Evolutionary conservation across 2,329 filamentous ascomycete species (phyloP).

Genomic region (Diaporthe citriasiana): DNA sequence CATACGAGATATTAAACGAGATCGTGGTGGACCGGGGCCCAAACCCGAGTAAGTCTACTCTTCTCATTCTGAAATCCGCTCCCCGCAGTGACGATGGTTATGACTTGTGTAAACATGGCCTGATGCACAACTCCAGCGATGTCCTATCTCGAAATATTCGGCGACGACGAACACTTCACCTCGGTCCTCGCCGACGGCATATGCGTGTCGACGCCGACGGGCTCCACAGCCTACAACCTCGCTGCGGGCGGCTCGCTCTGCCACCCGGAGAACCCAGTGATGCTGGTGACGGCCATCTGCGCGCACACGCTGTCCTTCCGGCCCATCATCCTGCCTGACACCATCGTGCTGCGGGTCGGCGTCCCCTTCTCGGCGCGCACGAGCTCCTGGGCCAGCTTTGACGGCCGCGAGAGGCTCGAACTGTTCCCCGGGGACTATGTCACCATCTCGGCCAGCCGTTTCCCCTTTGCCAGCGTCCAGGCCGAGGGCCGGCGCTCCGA

Average conservation of each 20-base stretch:
- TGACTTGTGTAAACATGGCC: neutral
- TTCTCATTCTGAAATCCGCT: neutral
- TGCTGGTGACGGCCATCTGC: conserved; percentile 93
- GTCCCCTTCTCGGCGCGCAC: conserved; percentile 95
- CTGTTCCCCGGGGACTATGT: conserved; percentile 85
- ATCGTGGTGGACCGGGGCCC: conserved; percentile 96
- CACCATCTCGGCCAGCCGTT: conserved; percentile 84
- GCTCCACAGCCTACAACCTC: conserved; percentile 95
- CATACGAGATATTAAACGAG: conserved; percentile 94
- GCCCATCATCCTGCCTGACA: conserved; percentile 96
- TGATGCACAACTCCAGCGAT: conserved; percentile 71
- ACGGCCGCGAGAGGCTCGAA: conserved; percentile 90
- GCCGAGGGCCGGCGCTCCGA: conserved; percentile 77
- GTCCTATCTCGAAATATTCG: conserved; percentile 92
- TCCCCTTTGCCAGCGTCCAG: conserved; percentile 84
- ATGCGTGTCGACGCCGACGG: conserved; percentile 94
- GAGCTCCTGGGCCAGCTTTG: conserved; percentile 97
- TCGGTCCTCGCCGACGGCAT: conserved; percentile 93
- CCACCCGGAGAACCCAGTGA: conserved; percentile 96
- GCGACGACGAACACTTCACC: conserved; percentile 95
- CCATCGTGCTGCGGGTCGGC: conserved; percentile 90
- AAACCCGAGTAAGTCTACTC: conserved; percentile 79
- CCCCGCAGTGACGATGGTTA: conserved; percentile 8
- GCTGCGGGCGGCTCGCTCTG: conserved; percentile 95
- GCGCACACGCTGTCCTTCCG: conserved; percentile 95